Evolutionary conservation across 179 eudicot species (phyloP).

Genomic region (Beta lomatogona): DNA sequence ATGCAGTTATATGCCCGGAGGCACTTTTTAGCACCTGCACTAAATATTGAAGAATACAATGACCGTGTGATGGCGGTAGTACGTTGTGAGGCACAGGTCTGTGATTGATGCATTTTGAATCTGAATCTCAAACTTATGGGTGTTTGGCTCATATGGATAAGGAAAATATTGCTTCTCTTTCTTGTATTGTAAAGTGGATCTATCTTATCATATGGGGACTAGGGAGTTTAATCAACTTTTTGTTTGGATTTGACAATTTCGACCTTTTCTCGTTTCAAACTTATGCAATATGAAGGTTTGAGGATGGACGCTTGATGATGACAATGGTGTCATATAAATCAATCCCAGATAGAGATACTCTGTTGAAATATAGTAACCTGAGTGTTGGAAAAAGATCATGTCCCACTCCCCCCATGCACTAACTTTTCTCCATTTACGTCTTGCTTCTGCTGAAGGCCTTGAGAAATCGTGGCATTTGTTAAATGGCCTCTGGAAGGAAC

Average conservation of each 20-base stretch:
- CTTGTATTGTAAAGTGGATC: not conserved
- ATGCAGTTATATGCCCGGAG: conserved; percentile 92
- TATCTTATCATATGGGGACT: not conserved
- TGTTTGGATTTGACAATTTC: not conserved
- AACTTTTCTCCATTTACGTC: not conserved
- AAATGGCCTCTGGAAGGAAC: not conserved
- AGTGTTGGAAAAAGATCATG: not conserved
- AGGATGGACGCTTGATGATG: not conserved
- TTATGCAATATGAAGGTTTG: no score
- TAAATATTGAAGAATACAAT: conserved; percentile 86
- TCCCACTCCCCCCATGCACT: not conserved
- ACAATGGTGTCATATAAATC: not conserved
- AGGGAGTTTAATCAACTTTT: not conserved
- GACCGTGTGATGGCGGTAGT: conserved; percentile 95
- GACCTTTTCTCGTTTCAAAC: no score
- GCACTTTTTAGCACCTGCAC: conserved; percentile 85
- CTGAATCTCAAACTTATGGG: not conserved
- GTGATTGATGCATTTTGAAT: conserved; percentile 18
- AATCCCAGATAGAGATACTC: not conserved
- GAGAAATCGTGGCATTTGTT: not conserved
- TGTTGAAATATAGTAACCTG: not conserved
- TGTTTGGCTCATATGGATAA: not conserved
- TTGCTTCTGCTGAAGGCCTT: not conserved
- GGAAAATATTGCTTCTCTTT: not conserved
- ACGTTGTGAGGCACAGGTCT: conserved; percentile 92